phyloP scores from a whole-genome alignment of 495 filamentous ascomycete genomes.

The Lasiosphaeria ovina region DNA sequence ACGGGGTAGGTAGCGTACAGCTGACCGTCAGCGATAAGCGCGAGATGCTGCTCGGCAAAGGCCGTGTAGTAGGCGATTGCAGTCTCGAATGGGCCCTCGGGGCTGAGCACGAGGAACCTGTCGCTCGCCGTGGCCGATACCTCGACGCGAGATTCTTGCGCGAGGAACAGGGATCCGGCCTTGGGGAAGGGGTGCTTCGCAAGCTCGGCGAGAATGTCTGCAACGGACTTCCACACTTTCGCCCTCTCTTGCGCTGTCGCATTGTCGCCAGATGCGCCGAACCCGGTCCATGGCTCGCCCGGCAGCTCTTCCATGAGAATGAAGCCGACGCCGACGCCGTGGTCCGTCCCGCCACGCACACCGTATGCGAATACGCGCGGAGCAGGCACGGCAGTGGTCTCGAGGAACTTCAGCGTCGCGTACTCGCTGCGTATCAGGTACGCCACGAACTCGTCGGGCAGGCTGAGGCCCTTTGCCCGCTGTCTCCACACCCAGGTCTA shows the following conservation, averaged over 20 bases:
- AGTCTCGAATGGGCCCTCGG: conserved; percentile 3
- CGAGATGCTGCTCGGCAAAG: conserved; percentile 8
- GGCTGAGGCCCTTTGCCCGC: not conserved
- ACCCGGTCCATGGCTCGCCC: conserved; percentile 3
- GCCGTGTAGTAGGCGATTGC: conserved; percentile 6
- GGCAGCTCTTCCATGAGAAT: conserved; percentile 8
- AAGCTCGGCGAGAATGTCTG: conserved; percentile 7
- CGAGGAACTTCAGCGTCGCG: conserved; percentile 13
- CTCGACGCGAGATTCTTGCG: not conserved
- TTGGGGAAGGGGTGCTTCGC: conserved; percentile 5
- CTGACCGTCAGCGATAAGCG: conserved; percentile 4
- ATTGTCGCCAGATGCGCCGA: not conserved
- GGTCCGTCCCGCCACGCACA: not conserved
- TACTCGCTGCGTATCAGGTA: conserved; percentile 13
- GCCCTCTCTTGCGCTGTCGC: not conserved
- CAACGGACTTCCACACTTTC: conserved; percentile 2
- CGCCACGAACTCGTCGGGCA: conserved; percentile 2
- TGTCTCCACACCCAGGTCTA: no score
- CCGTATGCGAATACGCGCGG: conserved; percentile 2
- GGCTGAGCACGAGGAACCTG: conserved; percentile 4
- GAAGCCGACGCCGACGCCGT: conserved; percentile 8
- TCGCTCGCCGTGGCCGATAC: conserved; percentile 5
- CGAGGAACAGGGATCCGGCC: not conserved
- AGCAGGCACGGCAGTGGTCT: conserved; percentile 9
- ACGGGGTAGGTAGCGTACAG: conserved; percentile 1